Evolutionary conservation across 2,329 filamentous ascomycete genomes (phyloP), one percentile per base, ranked within the genome.

Genomic region (Didymella pomorum): DNA sequence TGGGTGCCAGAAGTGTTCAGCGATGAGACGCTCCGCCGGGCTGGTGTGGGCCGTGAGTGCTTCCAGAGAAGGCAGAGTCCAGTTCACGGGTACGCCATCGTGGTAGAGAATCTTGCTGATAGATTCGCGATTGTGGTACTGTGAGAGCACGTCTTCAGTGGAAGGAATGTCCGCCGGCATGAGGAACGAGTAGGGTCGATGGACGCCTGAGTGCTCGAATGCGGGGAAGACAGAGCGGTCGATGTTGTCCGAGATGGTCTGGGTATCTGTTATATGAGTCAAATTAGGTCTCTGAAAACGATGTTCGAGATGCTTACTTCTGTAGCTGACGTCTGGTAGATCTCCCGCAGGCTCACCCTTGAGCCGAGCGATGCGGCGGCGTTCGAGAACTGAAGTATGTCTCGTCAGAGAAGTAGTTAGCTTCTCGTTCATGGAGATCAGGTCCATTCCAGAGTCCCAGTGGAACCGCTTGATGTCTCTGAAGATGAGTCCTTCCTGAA

Each of bases 361-460:
- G 3, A 76, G 49, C 29, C 72, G 71, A 49, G 70, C 67, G 52
- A 75, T 70, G 3, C 72, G 67, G 26, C 72, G 67, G 16, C 69
- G 66, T 52, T 76, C 74, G n/a, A 71, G 55, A 9, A 71, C 52
- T 42, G 71, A 71, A 10, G 73, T 58, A 51, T 74, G 70, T 52
- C 72, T 74, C 26, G 72, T 73, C 51, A 73, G 50, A 42, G 72
- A 76, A 8, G 56, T 62, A 6, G 58, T 64, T 20, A 75, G 50
- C 35, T 69, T 70, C 14, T 56, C 46, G 29, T 72, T 71, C 39
- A 73, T 58, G 8, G 62, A 57, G 7, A 71, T 48, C 37, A 69
- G 44, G 10, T 72, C 72, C 21, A 70, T 56, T 20, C 66, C 67
- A 47, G 71, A 68, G 33, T 76, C 73, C 62, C 66, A 75, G 33